Evolutionary conservation across 2,329 filamentous ascomycete species (phyloP).

Genomic region (Fusarium nanum): DNA sequence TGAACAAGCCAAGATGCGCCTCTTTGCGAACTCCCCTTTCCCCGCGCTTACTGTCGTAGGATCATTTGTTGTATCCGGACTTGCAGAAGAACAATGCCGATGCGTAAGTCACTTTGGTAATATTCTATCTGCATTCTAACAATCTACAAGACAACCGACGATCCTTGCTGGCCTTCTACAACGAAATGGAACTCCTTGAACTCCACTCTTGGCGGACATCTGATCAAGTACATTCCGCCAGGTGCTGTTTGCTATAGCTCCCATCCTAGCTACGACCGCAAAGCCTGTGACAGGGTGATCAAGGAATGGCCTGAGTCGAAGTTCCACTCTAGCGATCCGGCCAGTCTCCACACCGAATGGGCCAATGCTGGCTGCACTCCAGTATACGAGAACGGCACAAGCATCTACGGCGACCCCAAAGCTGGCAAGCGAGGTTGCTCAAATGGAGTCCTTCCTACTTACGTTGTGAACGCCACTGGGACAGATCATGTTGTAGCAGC

Average conservation of each 20-base stretch:
- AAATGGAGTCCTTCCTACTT: background rate
- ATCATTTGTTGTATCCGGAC: background rate
- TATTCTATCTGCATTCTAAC: background rate
- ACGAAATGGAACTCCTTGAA: background rate
- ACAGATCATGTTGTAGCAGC: background rate
- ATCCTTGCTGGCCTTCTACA: background rate
- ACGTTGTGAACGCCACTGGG: background rate
- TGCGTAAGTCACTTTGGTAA: background rate
- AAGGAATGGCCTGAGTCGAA: background rate
- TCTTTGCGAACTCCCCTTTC: background rate
- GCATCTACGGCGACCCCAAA: background rate
- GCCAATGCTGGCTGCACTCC: background rate
- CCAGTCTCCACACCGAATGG: background rate
- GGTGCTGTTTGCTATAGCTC: background rate
- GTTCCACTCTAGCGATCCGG: background rate
- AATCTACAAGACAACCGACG: background rate
- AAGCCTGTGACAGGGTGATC: background rate
- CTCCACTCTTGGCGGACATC: background rate
- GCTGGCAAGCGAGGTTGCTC: background rate
- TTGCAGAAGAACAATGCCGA: background rate
- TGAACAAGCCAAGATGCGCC: background rate
- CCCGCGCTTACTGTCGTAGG: background rate
- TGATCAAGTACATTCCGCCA: background rate
- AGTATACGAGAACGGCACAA: slow-evolving; percentile 3
- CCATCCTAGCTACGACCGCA: background rate